Conservation (phyloP, 768 basidiomycete species). For the Butyriboletus loyo region DNA sequence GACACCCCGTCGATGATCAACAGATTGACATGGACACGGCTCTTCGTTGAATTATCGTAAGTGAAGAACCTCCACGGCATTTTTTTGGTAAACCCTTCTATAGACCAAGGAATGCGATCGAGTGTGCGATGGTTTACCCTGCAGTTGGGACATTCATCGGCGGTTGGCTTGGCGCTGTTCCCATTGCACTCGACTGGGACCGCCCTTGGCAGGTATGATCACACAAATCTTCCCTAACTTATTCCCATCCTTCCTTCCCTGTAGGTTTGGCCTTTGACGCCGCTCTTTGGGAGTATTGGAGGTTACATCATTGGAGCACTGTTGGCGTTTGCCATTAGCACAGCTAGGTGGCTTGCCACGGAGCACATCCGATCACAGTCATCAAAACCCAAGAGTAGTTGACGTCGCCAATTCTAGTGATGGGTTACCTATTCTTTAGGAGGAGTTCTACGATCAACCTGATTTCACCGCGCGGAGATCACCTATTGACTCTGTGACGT, state of each 20-base stretch:
- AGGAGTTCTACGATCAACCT: conserved; percentile 13
- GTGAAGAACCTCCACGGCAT: conserved; percentile 32
- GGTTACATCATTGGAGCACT: conserved; percentile 67
- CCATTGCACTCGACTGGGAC: conserved; percentile 95
- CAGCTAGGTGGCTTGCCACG: conserved; percentile 36
- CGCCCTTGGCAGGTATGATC: conserved; percentile 88
- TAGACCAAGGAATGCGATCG: conserved; percentile 62
- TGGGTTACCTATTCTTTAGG: not conserved
- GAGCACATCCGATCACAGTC: conserved; percentile 32
- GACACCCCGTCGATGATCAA: conserved; percentile 46
- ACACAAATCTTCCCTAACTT: conserved; percentile 3
- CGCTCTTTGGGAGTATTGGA: conserved; percentile 65
- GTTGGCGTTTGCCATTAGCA: conserved; percentile 47
- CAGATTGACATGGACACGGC: conserved; percentile 67
- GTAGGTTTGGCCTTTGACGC: conserved; percentile 82
- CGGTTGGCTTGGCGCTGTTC: conserved; percentile 77
- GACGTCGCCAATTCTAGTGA: conserved; percentile 3
- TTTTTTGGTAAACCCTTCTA: not conserved
- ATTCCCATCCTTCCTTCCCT: not conserved
- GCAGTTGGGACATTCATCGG: conserved; percentile 69
- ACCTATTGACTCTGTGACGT: conserved; percentile 75
- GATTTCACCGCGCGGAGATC: conserved; percentile 55
- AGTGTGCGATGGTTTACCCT: conserved; percentile 79
- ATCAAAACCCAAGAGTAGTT: conserved; percentile 24
- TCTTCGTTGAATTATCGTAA: conserved; percentile 82